Conservation (phyloP, 179 eudicot genomes). For the Patellifolia procumbens region DNA sequence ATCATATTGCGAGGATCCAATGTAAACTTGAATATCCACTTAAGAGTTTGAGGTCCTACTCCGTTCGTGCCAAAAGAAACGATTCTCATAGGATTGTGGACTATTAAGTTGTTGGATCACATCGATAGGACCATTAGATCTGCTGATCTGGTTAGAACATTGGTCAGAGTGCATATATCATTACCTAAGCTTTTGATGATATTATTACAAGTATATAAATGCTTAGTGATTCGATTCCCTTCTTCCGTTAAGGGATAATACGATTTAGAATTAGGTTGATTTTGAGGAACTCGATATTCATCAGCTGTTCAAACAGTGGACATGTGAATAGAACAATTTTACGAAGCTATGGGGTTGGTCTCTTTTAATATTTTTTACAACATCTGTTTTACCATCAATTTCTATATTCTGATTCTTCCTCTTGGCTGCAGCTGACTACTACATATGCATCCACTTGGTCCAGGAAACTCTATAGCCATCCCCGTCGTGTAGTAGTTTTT, state of each 20-base stretch:
- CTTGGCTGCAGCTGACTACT: constrained; percentile 51
- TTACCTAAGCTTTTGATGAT: not conserved
- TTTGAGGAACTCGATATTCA: not conserved
- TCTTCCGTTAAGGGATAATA: not conserved
- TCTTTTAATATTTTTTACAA: not conserved
- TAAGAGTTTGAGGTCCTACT: not conserved
- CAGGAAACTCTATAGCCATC: constrained; percentile 38
- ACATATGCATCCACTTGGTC: constrained; percentile 32
- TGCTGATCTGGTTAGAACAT: not conserved
- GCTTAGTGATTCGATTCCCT: not conserved
- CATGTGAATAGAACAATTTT: not conserved
- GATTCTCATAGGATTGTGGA: not conserved
- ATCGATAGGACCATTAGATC: too few species aligned
- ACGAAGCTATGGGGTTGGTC: not conserved
- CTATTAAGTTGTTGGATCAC: not conserved
- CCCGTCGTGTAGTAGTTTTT: constrained; percentile 38
- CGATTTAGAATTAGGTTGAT: not conserved
- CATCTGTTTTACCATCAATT: not conserved
- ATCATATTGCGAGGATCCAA: not conserved
- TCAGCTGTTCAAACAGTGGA: not conserved
- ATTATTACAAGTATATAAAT: not conserved
- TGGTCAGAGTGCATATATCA: not conserved
- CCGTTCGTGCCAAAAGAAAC: not conserved
- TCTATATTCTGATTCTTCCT: constrained; percentile 4
- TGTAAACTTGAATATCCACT: not conserved